phyloP scores from a whole-genome alignment of 768 basidiomycete genomes.

The Rhodotorula sphaerocarpa region DNA sequence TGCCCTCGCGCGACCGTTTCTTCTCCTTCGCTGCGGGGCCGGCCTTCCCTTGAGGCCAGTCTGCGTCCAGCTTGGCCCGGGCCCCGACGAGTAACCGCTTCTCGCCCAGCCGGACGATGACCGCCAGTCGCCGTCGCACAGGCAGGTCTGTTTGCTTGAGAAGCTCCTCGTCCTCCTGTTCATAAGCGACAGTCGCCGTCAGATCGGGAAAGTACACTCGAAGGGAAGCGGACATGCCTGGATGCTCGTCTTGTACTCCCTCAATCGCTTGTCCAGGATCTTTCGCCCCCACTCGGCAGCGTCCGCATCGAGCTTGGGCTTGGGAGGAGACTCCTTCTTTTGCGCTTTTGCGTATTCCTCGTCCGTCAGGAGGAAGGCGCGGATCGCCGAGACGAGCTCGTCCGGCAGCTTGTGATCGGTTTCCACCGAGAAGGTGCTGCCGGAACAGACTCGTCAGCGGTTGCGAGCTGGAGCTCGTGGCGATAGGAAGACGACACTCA shows the following conservation, averaged over 20 bases:
- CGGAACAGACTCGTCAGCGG: background rate
- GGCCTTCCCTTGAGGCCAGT: background rate
- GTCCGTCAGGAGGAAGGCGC: slow-evolving; percentile 54
- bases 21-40: background rate
- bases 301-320: slow-evolving; percentile 54
- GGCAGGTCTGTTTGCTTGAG: slow-evolving; percentile 31
- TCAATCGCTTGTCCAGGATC: slow-evolving; percentile 52
- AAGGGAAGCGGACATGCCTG: slow-evolving; percentile 49
- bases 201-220: background rate
- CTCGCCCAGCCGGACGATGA: slow-evolving; percentile 70
- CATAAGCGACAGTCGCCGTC: background rate
- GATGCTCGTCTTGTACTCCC: slow-evolving; percentile 54
- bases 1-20: slow-evolving; percentile 15
- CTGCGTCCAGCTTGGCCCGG: slow-evolving; percentile 30
- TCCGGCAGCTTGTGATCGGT: slow-evolving; percentile 50
- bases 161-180: slow-evolving; percentile 50
- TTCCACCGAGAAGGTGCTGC: slow-evolving; percentile 55
- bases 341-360: slow-evolving; percentile 57
- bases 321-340: slow-evolving; percentile 64
- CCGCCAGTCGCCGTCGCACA: slow-evolving; percentile 53
- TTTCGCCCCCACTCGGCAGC: slow-evolving; percentile 50
- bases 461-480: background rate
- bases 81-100: slow-evolving; percentile 55
- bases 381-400: slow-evolving; percentile 57
- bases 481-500: slow-evolving; percentile 40